Evolutionary conservation across 2,329 filamentous ascomycete genomes (phyloP).

Genomic region (Alternaria brassicae): DNA sequence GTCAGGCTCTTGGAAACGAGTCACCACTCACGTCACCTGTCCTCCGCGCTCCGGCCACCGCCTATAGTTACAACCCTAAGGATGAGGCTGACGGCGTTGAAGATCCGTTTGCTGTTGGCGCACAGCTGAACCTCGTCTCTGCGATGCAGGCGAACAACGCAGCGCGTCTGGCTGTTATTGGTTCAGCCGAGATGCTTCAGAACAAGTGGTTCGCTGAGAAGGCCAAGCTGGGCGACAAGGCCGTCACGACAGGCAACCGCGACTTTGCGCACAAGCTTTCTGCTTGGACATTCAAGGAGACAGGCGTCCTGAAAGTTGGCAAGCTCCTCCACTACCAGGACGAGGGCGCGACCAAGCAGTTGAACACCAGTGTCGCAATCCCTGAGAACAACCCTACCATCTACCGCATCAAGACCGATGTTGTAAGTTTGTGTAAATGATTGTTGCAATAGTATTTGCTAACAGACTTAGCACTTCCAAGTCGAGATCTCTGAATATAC

Average conservation of each 20-base stretch:
- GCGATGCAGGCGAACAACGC: conserved; percentile 91
- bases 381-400: conserved; percentile 76
- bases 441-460: conserved; percentile 1
- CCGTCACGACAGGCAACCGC: conserved; percentile 74
- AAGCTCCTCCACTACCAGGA: conserved; percentile 77
- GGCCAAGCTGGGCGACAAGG: conserved; percentile 65
- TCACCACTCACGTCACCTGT: conserved; percentile 81
- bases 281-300: conserved; percentile 97
- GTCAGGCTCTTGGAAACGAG: conserved; percentile 78
- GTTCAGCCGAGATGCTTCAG: conserved; percentile 84
- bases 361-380: conserved; percentile 49
- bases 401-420: conserved; percentile 95
- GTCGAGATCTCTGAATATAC: conserved; percentile 89
- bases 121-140: conserved; percentile 84
- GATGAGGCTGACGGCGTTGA: conserved; percentile 76
- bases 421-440: conserved; percentile 67
- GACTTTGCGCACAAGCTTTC: conserved; percentile 84
- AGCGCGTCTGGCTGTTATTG: conserved; percentile 84
- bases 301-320: conserved; percentile 85
- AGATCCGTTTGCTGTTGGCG: conserved; percentile 83
- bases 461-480: conserved; percentile 70
- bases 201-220: conserved; percentile 87
- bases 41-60: conserved; percentile 79
- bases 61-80: conserved; percentile 94
- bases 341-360: conserved; percentile 60